Conservation (phyloP, 306 rosid species). For the Biancaea sappan region DNA sequence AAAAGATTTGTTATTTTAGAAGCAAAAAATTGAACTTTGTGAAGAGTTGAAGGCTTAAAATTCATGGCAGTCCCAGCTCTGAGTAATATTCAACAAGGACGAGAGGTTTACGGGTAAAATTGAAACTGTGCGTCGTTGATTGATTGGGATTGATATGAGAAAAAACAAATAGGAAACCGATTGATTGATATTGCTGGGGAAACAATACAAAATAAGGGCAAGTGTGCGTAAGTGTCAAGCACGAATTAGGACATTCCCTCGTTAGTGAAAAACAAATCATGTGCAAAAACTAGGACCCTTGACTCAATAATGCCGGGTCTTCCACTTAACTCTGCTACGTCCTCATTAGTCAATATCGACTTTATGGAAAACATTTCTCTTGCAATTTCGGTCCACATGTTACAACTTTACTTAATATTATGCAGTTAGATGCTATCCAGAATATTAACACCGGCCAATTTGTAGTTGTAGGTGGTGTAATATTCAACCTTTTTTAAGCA, state of each 20-base stretch:
- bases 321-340: conserved; percentile 10
- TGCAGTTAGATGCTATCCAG: too few species aligned
- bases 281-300: conserved; percentile 28
- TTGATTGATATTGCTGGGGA: conserved; percentile 11
- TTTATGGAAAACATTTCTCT: conserved; percentile 14
- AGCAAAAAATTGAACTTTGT: too few species aligned
- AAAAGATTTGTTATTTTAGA: too few species aligned
- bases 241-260: conserved; percentile 27
- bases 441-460: too few species aligned
- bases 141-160: conserved; percentile 28
- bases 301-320: conserved; percentile 31
- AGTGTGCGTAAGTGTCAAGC: conserved; percentile 23
- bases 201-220: conserved; percentile 26
- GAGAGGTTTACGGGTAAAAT: conserved; percentile 25
- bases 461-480: too few species aligned
- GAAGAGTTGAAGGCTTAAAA: too few species aligned
- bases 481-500: too few species aligned
- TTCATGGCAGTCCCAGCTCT: too few species aligned
- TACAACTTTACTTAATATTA: too few species aligned
- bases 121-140: conserved; percentile 20
- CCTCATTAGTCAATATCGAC: conserved; percentile 33
- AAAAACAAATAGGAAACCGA: not conserved
- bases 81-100: too few species aligned
- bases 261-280: conserved; percentile 3
- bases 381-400: conserved; percentile 28